These are phyloP conservation scores for Taphrina pruni DNA, from an alignment of 1,139 yeast genomes.

Conservation along the genomic window DNA sequence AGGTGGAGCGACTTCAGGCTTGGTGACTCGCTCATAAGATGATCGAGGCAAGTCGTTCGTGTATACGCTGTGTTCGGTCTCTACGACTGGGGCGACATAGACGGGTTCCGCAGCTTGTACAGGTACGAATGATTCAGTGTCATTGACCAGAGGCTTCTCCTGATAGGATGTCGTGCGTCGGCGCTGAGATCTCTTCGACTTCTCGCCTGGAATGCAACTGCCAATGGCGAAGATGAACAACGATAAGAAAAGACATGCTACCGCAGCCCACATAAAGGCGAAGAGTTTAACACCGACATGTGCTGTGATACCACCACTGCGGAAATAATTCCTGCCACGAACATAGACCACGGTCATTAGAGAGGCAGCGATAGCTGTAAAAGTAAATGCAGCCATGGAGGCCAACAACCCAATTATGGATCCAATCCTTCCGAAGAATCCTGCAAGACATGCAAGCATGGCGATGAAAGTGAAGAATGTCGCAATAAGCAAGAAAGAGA, in stretches of 20 bases:
- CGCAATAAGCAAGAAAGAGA: conserved; percentile 69
- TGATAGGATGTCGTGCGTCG: conserved; percentile 30
- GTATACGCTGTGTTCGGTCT: conserved; percentile 12
- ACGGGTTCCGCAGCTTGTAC: conserved; percentile 24
- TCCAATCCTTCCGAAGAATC: conserved; percentile 25
- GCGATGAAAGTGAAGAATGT: conserved; percentile 63
- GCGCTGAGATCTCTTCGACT: conserved; percentile 3
- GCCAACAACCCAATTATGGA: conserved; percentile 20
- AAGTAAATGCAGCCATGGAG: conserved; percentile 4
- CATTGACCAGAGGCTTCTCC: conserved; percentile 35
- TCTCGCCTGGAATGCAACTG: conserved; percentile 46
- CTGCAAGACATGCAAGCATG: conserved; percentile 53
- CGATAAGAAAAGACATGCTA: conserved; percentile 56
- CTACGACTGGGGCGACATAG: conserved; percentile 25
- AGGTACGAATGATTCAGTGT: conserved; percentile 31
- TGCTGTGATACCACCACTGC: conserved; percentile 58
- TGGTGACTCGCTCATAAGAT: conserved; percentile 31
- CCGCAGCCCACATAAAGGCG: conserved; percentile 70
- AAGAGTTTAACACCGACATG: conserved; percentile 64
- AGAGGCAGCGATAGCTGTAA: conserved; percentile 55
- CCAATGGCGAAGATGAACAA: conserved; percentile 51
- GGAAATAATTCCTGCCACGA: conserved; percentile 65
- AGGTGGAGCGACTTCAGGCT: conserved; percentile 20
- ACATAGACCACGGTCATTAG: conserved; percentile 65
- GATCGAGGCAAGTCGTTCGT: conserved; percentile 28